These are phyloP conservation scores for Aspergillus conjunctus DNA, from an alignment of 495 filamentous ascomycete species.

Conservation along the genomic window DNA sequence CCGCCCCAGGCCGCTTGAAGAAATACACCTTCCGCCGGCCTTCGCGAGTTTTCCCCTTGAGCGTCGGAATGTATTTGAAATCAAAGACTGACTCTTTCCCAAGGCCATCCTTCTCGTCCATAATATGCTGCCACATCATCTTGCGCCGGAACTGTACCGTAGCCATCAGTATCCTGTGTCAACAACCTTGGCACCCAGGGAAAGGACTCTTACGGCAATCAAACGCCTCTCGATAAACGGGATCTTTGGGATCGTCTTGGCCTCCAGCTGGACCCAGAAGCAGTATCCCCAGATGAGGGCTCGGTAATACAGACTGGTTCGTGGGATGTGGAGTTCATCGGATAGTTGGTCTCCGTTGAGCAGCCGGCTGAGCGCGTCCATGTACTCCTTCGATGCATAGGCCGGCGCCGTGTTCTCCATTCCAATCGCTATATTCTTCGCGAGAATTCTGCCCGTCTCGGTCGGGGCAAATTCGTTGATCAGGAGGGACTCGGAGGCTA, in stretches of 20 bases:
- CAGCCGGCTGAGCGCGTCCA: conserved; percentile 67
- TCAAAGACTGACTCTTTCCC: conserved; percentile 58
- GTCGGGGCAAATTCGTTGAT: conserved; percentile 65
- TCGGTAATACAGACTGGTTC: conserved; percentile 58
- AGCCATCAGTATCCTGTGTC: not conserved
- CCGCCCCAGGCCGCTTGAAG: conserved; percentile 31
- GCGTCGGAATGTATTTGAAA: conserved; percentile 66
- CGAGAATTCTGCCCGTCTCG: conserved; percentile 58
- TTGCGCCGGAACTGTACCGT: conserved; percentile 43
- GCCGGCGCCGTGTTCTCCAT: conserved; percentile 63
- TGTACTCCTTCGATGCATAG: conserved; percentile 62
- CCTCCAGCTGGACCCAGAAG: conserved; percentile 60
- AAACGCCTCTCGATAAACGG: conserved; percentile 58
- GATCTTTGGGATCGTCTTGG: conserved; percentile 56
- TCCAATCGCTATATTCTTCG: conserved; percentile 71
- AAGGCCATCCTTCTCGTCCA: conserved; percentile 57
- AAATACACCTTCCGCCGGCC: conserved; percentile 32
- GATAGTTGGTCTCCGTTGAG: conserved; percentile 66
- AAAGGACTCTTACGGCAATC: conserved; percentile 45
- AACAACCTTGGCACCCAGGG: not conserved
- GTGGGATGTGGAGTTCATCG: conserved; percentile 60
- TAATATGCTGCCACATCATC: conserved; percentile 55
- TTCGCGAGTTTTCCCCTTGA: conserved; percentile 32
- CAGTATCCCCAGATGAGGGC: conserved; percentile 67
- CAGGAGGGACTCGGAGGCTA: conserved; percentile 64